These are phyloP conservation scores for Ostreobium quekettii DNA, from an alignment of 139 green algal species.

Conservation along the genomic window DNA sequence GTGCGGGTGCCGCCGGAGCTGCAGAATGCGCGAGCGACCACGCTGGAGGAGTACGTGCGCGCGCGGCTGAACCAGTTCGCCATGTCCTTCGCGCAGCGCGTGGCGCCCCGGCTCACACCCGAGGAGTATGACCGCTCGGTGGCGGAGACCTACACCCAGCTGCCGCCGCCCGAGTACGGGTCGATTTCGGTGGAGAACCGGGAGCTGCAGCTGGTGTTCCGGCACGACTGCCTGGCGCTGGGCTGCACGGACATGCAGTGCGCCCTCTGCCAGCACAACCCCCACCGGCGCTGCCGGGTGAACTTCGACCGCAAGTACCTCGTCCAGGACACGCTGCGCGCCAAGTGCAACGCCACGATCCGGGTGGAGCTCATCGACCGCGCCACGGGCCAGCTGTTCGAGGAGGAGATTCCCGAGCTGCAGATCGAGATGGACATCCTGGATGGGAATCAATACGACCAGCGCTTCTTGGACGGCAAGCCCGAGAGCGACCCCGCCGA, in stretches of 20 bases:
- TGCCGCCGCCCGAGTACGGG: conserved; percentile 53
- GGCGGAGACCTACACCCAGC: conserved; percentile 36
- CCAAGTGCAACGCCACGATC: conserved; percentile 72
- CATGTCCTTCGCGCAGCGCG: conserved; percentile 25
- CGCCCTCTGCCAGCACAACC: conserved; percentile 81
- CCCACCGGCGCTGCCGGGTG: conserved; percentile 62
- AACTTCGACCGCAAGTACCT: conserved; percentile 75
- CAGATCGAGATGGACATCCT: conserved; percentile 74
- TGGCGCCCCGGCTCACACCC: conserved; percentile 20
- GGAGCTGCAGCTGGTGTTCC: conserved; percentile 80
- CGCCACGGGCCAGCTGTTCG: conserved; percentile 48
- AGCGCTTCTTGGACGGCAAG: conserved; percentile 48
- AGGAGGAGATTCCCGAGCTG: conserved; percentile 57
- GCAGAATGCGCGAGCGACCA: conserved; percentile 12
- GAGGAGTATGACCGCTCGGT: conserved; percentile 42
- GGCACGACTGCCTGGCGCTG: conserved; percentile 76
- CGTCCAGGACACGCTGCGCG: conserved; percentile 72
- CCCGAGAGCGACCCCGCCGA: conserved; percentile 27
- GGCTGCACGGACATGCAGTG: conserved; percentile 79
- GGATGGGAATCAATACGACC: conserved; percentile 73
- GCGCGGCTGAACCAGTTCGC: conserved; percentile 52
- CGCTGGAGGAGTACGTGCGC: conserved; percentile 55
- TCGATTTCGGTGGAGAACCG: conserved; percentile 43
- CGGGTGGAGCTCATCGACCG: conserved; percentile 75
- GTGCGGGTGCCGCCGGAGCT: conserved; percentile 28